A percentile compares a stretch with the other conserved stretches of the same genome.
These are phyloP conservation scores for Dothistroma pini DNA, from an alignment of 2,329 filamentous ascomycete species.

Conservation along the genomic window DNA sequence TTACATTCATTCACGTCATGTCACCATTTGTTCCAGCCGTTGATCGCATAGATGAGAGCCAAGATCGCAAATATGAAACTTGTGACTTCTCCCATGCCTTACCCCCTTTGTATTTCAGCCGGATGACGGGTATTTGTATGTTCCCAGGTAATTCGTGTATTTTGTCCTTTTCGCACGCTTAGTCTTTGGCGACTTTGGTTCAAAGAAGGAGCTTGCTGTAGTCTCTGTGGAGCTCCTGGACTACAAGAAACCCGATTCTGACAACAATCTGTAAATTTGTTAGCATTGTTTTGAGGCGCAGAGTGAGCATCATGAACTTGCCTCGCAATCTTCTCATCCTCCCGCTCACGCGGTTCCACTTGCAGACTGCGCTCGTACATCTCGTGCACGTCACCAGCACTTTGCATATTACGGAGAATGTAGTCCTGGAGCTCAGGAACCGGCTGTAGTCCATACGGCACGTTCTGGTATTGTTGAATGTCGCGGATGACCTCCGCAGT, in stretches of 20 bases:
- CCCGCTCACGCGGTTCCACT: constrained; percentile 90
- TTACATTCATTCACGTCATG: constrained; percentile 6
- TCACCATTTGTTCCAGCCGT: not conserved
- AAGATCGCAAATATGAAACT: not conserved
- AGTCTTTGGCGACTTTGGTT: constrained; percentile 8
- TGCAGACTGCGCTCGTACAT: constrained; percentile 98
- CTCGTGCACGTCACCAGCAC: constrained; percentile 92
- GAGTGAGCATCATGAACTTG: constrained; percentile 44
- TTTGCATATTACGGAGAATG: constrained; percentile 93
- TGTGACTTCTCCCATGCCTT: not conserved
- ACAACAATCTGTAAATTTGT: constrained; percentile 44
- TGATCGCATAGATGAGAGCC: not conserved
- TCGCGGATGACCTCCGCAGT: constrained; percentile 97
- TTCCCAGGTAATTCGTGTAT: constrained; percentile 1
- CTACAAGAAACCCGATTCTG: constrained; percentile 54
- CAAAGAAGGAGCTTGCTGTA: constrained; percentile 17
- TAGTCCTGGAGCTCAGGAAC: constrained; percentile 94
- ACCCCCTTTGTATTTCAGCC: not conserved
- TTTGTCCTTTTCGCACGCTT: constrained; percentile 3
- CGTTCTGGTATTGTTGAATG: constrained; percentile 98
- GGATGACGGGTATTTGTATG: constrained; percentile 1
- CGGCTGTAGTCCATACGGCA: constrained; percentile 86
- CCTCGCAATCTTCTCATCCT: constrained; percentile 99
- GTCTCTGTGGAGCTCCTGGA: constrained; percentile 16
- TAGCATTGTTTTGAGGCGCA: constrained; percentile 9